phyloP scores from a whole-genome alignment of 345 rosid species.

The Eutrema yunnanense region DNA sequence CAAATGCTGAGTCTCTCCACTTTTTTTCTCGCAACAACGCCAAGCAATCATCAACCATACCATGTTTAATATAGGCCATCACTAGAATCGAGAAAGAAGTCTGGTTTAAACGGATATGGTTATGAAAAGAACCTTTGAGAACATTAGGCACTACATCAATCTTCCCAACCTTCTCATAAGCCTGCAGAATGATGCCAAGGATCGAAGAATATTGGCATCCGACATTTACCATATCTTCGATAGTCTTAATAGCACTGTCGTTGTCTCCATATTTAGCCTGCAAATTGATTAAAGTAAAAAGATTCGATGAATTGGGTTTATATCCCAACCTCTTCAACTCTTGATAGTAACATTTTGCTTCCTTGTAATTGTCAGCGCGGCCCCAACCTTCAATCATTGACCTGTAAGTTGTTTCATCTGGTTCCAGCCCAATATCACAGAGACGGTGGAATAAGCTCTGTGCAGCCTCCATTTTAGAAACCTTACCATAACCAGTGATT shows the following conservation, averaged over 20 bases:
- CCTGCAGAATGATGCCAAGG: slow-evolving; percentile 62
- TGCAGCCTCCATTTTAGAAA: slow-evolving; percentile 65
- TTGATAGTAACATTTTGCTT: slow-evolving; percentile 48
- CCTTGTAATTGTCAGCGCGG: slow-evolving; percentile 43
- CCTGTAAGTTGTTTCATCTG: slow-evolving; percentile 81
- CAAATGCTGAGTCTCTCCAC: slow-evolving; percentile 77
- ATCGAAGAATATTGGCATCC: slow-evolving; percentile 71
- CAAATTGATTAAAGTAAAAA: slow-evolving; percentile 67
- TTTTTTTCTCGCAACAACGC: slow-evolving; percentile 46
- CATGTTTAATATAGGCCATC: slow-evolving; percentile 77
- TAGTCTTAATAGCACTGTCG: slow-evolving; percentile 50
- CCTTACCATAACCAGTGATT: slow-evolving; percentile 79
- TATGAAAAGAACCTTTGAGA: slow-evolving; percentile 56
- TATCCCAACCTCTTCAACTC: slow-evolving; percentile 63
- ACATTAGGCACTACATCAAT: slow-evolving; percentile 53
- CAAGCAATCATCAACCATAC: slow-evolving; percentile 63
- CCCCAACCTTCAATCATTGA: slow-evolving; percentile 99
- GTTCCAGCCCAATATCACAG: slow-evolving; percentile 45
- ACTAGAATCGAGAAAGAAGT: slow-evolving; percentile 76
- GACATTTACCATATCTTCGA: slow-evolving; percentile 64
- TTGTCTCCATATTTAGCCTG: slow-evolving; percentile 69
- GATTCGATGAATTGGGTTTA: slow-evolving; percentile 74
- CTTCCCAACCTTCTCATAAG: slow-evolving; percentile 66
- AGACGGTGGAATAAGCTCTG: slow-evolving; percentile 43
- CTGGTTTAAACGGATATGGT: slow-evolving; percentile 57